Evolutionary conservation across 768 basidiomycete genomes (phyloP), one percentile per base, ranked within the genome.

Genomic region (Xerocomellus dryophilus): DNA sequence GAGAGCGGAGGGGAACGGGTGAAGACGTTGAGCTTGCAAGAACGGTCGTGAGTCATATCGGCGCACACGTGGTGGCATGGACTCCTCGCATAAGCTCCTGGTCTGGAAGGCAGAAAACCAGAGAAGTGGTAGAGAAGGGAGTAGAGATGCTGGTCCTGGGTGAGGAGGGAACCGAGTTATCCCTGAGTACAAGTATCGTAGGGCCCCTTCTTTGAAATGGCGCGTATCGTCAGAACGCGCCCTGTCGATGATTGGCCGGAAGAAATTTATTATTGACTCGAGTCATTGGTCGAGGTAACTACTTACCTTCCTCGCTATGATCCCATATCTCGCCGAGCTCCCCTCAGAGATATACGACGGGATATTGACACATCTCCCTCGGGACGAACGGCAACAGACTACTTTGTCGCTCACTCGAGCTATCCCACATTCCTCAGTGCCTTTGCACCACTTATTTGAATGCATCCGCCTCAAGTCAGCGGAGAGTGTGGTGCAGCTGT

Each of bases 281-380:
- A 38, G 27, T 51, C 36, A 29, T 10, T 12, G 17, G 47, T 27
- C 9, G 9, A 51, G n/a, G 35, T 2, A 21, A 52, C 40, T 34
- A 12, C 35, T 39, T 42, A 49, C 44, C 40, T 20, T 27, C 7
- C 18, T 47, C n/a, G 4, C 18, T n/a, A 68, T 66, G 63, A 48
- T 47, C 8, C 55, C 58, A 38, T 58, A 45, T 34, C 51, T 76
- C 43, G 64, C 64, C 27, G 62, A 55, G 27, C 71, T 92, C 20
- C 89, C 90, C 9, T 65, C 81, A 4, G 90, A 93, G 68, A 74
- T 93, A 8, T 85, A 86, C 66, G 73, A 77, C 17, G 69, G 73
- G 15, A 83, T 91, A 60, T 69, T 92, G 40, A 63, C 68, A 18
- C 75, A 79, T 17, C 56, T 91, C 17, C 75, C 81, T 2, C 61